phyloP scores from a whole-genome alignment of 768 basidiomycete genomes.

The Termitomyces sp. region DNA sequence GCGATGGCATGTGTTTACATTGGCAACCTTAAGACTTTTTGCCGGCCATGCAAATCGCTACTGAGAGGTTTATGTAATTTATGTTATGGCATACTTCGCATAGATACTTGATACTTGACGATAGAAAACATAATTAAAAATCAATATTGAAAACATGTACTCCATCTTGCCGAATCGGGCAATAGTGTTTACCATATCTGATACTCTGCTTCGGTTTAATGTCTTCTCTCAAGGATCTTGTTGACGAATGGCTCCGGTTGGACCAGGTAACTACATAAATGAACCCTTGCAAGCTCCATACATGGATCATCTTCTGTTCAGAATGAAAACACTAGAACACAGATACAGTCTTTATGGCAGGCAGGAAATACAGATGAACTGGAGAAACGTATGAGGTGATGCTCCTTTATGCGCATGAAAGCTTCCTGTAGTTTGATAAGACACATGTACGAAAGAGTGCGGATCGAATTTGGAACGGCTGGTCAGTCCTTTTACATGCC shows the following conservation, averaged over 20 bases:
- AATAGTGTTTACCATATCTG: neutral
- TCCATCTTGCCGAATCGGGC: neutral
- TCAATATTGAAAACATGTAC: neutral
- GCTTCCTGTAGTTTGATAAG: neutral
- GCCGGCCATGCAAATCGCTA: neutral
- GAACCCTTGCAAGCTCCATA: neutral
- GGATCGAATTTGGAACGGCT: slow-evolving; percentile 87
- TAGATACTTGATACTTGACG: slow-evolving; percentile 7
- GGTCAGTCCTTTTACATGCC: slow-evolving; percentile 33
- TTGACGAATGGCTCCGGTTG: slow-evolving; percentile 31
- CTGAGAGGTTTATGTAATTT: neutral
- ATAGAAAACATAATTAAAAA: slow-evolving; percentile 1
- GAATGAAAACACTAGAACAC: slow-evolving; percentile 44
- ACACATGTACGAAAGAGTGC: slow-evolving; percentile 31
- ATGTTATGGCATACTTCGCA: slow-evolving; percentile 11
- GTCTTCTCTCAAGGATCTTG: slow-evolving; percentile 29
- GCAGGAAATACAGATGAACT: slow-evolving; percentile 39
- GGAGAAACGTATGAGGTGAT: slow-evolving; percentile 50
- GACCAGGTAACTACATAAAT: slow-evolving; percentile 24
- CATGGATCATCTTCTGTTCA: slow-evolving; percentile 15
- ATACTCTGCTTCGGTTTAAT: neutral
- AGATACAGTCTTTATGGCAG: slow-evolving; percentile 42
- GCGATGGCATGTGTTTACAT: neutral
- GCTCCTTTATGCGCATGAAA: neutral
- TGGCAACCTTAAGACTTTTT: neutral